phyloP scores from a whole-genome alignment of 805 yeast genomes.

The Starmerella potacharoeniae region DNA sequence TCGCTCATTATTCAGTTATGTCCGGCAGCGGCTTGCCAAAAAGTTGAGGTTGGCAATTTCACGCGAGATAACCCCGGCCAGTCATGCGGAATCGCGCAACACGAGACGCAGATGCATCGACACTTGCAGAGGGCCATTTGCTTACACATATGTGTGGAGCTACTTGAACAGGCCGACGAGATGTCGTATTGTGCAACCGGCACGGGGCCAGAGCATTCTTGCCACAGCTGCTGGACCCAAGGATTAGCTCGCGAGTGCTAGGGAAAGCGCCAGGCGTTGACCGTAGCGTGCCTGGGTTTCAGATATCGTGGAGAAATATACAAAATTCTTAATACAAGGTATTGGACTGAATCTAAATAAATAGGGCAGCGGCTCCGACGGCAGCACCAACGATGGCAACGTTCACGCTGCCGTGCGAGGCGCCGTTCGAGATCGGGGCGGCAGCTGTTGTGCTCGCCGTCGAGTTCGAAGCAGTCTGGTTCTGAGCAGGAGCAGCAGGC shows the following conservation, averaged over 20 bases:
- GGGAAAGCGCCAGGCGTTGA: too few relatives aligned
- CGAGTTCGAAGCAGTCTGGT: neutral
- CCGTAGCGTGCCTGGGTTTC: too few relatives aligned
- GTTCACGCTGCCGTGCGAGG: neutral
- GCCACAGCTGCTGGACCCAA: too few relatives aligned
- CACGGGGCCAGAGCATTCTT: too few relatives aligned
- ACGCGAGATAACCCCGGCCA: neutral
- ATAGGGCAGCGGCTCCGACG: conserved; percentile 12
- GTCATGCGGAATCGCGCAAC: conserved; percentile 3
- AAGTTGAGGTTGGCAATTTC: neutral
- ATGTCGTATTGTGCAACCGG: too few relatives aligned
- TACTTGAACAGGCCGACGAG: too few relatives aligned
- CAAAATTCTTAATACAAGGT: neutral
- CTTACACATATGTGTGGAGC: too few relatives aligned
- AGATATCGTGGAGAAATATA: neutral
- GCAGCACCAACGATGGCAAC: conserved; percentile 2
- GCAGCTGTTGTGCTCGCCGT: neutral
- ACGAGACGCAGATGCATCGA: neutral
- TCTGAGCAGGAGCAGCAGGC: neutral
- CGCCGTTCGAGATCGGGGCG: neutral
- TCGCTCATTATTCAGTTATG: conserved; percentile 1
- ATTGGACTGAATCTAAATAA: neutral
- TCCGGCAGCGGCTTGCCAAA: neutral
- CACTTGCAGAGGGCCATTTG: too few relatives aligned
- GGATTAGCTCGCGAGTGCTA: too few relatives aligned